Evolutionary conservation across 1,284 basidiomycete genomes (phyloP).

Genomic region (Volvariella surrecta): DNA sequence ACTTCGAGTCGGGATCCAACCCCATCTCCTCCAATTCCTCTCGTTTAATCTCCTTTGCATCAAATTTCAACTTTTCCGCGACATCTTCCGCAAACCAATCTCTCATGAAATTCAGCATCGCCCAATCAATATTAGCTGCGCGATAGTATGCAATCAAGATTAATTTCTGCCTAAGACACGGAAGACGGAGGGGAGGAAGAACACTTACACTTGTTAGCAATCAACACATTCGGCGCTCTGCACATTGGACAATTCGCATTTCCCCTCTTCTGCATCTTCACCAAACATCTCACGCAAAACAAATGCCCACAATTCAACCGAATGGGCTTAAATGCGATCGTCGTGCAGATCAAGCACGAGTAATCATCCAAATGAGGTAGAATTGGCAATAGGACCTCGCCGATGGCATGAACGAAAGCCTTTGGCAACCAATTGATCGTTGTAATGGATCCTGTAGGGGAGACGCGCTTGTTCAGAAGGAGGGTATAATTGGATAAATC

Average conservation of each 20-base stretch:
- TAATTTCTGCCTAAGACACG: not conserved
- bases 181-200: slow-evolving; percentile 12
- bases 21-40: slow-evolving; percentile 65
- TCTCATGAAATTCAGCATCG: slow-evolving; percentile 78
- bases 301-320: slow-evolving; percentile 79
- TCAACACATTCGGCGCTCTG: slow-evolving; percentile 65
- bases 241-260: slow-evolving; percentile 85
- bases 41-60: slow-evolving; percentile 67
- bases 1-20: slow-evolving; percentile 25
- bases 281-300: slow-evolving; percentile 90
- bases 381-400: slow-evolving; percentile 78
- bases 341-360: slow-evolving; percentile 70
- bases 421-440: slow-evolving; percentile 53
- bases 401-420: slow-evolving; percentile 79
- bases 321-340: slow-evolving; percentile 85
- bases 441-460: not conserved
- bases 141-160: slow-evolving; percentile 7
- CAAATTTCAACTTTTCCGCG: slow-evolving; percentile 66
- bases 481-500: slow-evolving; percentile 6
- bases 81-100: slow-evolving; percentile 92
- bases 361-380: slow-evolving; percentile 81
- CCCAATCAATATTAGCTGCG: slow-evolving; percentile 75
- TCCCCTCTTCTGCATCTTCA: slow-evolving; percentile 88
- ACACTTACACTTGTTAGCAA: slow-evolving; percentile 67
- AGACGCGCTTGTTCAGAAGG: slow-evolving; percentile 7